These are phyloP conservation scores for Zasmidium angulare DNA, from an alignment of 2,329 filamentous ascomycete species.

Conservation along the genomic window DNA sequence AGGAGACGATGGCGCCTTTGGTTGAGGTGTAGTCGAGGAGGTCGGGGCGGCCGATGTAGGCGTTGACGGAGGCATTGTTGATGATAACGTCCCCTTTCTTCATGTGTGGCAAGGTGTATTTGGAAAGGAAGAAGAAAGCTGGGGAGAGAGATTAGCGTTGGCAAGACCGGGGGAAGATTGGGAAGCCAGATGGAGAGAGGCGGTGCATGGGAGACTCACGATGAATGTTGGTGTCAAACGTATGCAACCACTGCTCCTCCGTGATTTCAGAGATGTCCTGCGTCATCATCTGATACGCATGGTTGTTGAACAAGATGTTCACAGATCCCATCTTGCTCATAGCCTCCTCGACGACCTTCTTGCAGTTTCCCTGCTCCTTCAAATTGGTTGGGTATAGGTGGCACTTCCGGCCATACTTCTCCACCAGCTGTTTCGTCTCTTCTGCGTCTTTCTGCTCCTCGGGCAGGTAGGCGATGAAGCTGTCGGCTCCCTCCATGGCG, in stretches of 20 bases:
- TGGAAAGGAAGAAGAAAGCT: slow-evolving; percentile 72
- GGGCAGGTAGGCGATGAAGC: slow-evolving; percentile 70
- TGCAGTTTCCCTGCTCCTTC: slow-evolving; percentile 65
- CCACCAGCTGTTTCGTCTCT: slow-evolving; percentile 69
- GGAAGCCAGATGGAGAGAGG: too few species aligned
- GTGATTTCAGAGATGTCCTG: slow-evolving; percentile 68
- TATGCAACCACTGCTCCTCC: slow-evolving; percentile 78
- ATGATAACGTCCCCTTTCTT: slow-evolving; percentile 73
- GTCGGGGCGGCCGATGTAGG: slow-evolving; percentile 76
- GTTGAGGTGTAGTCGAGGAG: slow-evolving; percentile 80
- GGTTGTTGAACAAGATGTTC: slow-evolving; percentile 74
- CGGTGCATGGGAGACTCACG: too few species aligned
- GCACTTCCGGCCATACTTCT: slow-evolving; percentile 66
- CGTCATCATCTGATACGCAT: slow-evolving; percentile 70
- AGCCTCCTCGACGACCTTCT: slow-evolving; percentile 66
- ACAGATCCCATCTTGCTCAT: slow-evolving; percentile 65
- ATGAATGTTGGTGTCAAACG: slow-evolving; percentile 82
- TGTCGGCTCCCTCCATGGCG: slow-evolving; percentile 76
- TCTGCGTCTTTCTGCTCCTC: slow-evolving; percentile 75
- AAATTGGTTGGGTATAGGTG: slow-evolving; percentile 65
- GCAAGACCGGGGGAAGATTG: background rate
- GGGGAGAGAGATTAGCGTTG: slow-evolving; percentile 2
- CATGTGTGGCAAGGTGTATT: slow-evolving; percentile 75
- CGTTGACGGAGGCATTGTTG: slow-evolving; percentile 83
- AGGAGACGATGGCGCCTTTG: slow-evolving; percentile 75